A percentile compares a stretch with the other conserved stretches of the same genome.
phyloP scores from a whole-genome alignment of 176 grass and related monocot species.

The Carex myosuroides region DNA sequence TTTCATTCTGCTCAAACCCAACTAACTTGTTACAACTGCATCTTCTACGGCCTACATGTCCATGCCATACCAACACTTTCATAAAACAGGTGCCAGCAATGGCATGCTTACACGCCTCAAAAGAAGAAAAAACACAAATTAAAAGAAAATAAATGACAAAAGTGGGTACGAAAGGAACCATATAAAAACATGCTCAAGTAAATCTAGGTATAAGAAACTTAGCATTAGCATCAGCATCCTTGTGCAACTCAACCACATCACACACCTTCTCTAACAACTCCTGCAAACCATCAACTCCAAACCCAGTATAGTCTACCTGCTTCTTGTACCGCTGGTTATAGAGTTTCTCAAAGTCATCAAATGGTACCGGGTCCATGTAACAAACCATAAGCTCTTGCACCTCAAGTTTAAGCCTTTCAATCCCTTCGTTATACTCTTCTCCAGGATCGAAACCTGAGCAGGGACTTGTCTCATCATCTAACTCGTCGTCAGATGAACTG shows the following conservation, averaged over 20 bases:
- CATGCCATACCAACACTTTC: conserved; percentile 12
- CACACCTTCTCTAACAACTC: conserved; percentile 65
- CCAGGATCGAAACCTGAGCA: conserved; percentile 27
- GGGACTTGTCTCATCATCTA: conserved; percentile 22
- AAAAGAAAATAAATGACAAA: conserved; percentile 5
- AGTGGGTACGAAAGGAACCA: not conserved
- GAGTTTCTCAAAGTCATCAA: conserved; percentile 40
- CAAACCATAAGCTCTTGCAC: conserved; percentile 86
- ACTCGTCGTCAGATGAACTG: conserved; percentile 48
- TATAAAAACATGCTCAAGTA: conserved; percentile 4
- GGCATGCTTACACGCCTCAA: not conserved
- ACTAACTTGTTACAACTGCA: not conserved
- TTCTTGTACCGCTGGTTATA: conserved; percentile 93
- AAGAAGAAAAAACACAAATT: not conserved
- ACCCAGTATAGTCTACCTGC: conserved; percentile 47
- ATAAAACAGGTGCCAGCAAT: conserved; percentile 25
- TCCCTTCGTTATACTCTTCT: conserved; percentile 38
- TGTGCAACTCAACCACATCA: conserved; percentile 52
- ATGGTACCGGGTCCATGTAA: conserved; percentile 57
- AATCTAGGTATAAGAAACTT: conserved; percentile 56
- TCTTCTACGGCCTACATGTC: not conserved
- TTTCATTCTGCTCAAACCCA: not conserved
- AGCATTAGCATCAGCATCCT: conserved; percentile 37
- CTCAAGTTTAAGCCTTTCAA: conserved; percentile 61
- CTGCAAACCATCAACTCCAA: conserved; percentile 54